Percentiles rank a stretch among this genome's conserved stretches.
phyloP scores from a whole-genome alignment of 164 flowering plant species.

The Cinnamomum chago region DNA sequence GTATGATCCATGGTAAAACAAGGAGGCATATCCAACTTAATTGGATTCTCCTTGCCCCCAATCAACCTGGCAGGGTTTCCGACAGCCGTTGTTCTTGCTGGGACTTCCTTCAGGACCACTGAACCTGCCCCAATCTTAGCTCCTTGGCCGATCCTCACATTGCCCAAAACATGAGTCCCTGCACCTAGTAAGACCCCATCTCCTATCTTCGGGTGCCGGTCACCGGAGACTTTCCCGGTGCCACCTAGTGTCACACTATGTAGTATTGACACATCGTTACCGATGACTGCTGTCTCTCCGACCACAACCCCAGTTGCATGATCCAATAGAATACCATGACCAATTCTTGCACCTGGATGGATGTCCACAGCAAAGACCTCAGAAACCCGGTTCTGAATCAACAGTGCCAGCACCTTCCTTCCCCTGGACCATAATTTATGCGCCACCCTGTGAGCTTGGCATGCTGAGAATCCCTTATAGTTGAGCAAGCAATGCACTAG shows the following conservation, averaged over 20 bases:
- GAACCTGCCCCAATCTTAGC: constrained; percentile 88
- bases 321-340: constrained; percentile 63
- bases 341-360: constrained; percentile 78
- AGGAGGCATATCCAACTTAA: constrained; percentile 24
- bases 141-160: constrained; percentile 61
- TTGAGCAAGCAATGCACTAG: constrained; percentile 63
- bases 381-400: constrained; percentile 66
- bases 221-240: constrained; percentile 66
- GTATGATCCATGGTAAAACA: constrained; percentile 39
- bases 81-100: constrained; percentile 61
- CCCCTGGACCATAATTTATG: constrained; percentile 58
- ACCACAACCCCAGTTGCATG: constrained; percentile 81
- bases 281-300: constrained; percentile 78
- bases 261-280: constrained; percentile 62
- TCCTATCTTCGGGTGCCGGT: constrained; percentile 82
- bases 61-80: constrained; percentile 77
- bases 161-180: constrained; percentile 65
- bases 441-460: constrained; percentile 65
- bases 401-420: constrained; percentile 41
- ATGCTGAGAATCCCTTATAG: constrained; percentile 73
- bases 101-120: constrained; percentile 69
- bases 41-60: constrained; percentile 47
- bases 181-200: constrained; percentile 85
- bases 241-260: constrained; percentile 82
- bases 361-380: constrained; percentile 75